These are phyloP conservation scores for Trypanosoma scelopori DNA, from an alignment of 208 protist genomes.

Conservation along the genomic window DNA sequence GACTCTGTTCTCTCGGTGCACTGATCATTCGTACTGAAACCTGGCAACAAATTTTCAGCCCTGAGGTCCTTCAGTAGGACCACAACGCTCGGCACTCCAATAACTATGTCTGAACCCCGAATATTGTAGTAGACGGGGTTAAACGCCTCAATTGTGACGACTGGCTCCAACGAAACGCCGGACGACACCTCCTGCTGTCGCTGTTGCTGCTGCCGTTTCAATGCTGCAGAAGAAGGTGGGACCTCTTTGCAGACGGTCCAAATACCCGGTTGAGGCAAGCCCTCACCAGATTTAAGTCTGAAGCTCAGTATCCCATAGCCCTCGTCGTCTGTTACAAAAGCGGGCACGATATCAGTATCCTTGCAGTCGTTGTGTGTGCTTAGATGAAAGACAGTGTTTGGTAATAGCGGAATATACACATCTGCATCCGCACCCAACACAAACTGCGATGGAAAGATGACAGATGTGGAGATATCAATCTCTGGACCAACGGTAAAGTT, in stretches of 20 bases:
- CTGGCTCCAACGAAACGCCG: not conserved
- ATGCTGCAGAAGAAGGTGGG: too few relatives aligned
- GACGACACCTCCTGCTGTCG: not conserved
- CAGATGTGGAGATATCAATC: conserved; percentile 34
- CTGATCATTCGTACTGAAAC: conserved; percentile 47
- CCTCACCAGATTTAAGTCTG: conserved; percentile 15
- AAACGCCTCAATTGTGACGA: conserved; percentile 41
- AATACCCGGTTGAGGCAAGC: conserved; percentile 33
- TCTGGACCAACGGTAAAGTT: conserved; percentile 13
- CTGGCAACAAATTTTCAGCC: conserved; percentile 31
- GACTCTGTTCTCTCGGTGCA: conserved; percentile 33
- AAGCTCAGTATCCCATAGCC: conserved; percentile 49
- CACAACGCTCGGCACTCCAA: conserved; percentile 44
- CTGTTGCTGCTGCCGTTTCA: conserved; percentile 2
- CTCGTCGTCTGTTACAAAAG: conserved; percentile 50
- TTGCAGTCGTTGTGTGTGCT: conserved; percentile 31
- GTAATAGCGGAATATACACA: conserved; percentile 52
- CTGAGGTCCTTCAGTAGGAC: conserved; percentile 49
- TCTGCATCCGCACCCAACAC: conserved; percentile 34
- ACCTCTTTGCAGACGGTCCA: conserved; percentile 59
- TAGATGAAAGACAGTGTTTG: conserved; percentile 43
- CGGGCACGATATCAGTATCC: conserved; percentile 24
- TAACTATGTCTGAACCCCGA: conserved; percentile 43
- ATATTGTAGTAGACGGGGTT: conserved; percentile 44
- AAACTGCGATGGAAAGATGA: conserved; percentile 52